Conservation (phyloP, 164 flowering plant species). For the Litsea cubeba region DNA sequence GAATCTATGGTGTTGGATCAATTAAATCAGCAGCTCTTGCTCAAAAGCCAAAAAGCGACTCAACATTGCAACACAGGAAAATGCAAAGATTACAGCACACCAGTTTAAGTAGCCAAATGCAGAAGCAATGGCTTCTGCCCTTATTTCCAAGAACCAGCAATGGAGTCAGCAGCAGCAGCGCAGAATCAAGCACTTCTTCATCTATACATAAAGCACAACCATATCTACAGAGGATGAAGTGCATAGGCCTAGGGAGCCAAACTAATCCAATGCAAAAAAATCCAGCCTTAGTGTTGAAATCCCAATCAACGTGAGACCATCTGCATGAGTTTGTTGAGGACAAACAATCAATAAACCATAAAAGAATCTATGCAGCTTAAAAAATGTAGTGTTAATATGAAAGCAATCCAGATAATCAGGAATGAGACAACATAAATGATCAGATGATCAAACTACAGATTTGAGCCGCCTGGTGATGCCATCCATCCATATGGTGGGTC, state of each 20-base stretch:
- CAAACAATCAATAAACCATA: background rate
- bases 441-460: no score
- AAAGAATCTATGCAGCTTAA: background rate
- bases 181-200: background rate
- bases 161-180: background rate
- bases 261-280: background rate
- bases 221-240: background rate
- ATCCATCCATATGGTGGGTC: background rate
- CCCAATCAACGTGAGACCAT: conserved; percentile 19
- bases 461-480: background rate
- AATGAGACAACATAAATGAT: no score
- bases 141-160: no score
- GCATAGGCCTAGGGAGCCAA: background rate
- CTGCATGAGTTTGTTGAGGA: conserved; percentile 14
- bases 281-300: background rate
- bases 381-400: background rate
- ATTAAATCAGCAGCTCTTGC: background rate
- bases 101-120: background rate
- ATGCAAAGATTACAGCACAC: background rate
- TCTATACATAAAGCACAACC: background rate
- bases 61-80: background rate
- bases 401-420: background rate
- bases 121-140: background rate
- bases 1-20: background rate
- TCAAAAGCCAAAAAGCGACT: background rate